Evolutionary conservation across 2,329 filamentous ascomycete genomes (phyloP).

Genomic region (Calonectria naviculata): DNA sequence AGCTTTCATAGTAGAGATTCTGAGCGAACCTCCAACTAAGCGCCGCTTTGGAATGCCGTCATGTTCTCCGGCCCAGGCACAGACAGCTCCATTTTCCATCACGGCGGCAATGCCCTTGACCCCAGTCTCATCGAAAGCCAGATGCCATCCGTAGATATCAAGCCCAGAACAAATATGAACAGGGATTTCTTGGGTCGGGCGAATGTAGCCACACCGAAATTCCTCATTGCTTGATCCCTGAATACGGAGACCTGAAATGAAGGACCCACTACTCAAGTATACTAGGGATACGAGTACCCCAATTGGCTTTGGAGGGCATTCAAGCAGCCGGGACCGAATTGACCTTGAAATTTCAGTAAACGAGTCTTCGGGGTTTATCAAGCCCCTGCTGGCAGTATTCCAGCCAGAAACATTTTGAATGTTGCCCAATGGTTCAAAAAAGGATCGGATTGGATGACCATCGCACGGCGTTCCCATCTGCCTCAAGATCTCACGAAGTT

Average conservation of each 20-base stretch:
- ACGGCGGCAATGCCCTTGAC: slow-evolving; percentile 8
- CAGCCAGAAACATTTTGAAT: neutral
- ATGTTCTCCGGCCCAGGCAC: slow-evolving; percentile 12
- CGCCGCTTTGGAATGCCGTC: neutral
- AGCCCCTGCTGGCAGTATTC: slow-evolving; percentile 8
- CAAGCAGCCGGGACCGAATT: neutral
- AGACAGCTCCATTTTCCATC: neutral
- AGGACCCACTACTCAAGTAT: neutral
- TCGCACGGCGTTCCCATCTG: neutral
- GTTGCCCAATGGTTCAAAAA: neutral
- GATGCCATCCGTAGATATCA: slow-evolving; percentile 12
- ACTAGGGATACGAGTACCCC: slow-evolving; percentile 19
- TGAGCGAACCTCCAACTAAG: neutral
- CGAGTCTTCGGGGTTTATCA: neutral
- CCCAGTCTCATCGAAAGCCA: slow-evolving; percentile 5
- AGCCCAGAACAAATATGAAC: neutral
- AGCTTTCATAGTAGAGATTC: neutral
- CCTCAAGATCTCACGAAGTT: neutral
- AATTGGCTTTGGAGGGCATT: neutral
- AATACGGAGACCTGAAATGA: slow-evolving; percentile 18
- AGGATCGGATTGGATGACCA: neutral
- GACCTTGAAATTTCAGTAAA: neutral
- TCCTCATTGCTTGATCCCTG: neutral
- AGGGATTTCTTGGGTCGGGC: neutral
- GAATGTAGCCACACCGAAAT: slow-evolving; percentile 13